These are phyloP conservation scores for Fomitiporia mediterranea DNA, from an alignment of 1,284 basidiomycete genomes.

Conservation along the genomic window DNA sequence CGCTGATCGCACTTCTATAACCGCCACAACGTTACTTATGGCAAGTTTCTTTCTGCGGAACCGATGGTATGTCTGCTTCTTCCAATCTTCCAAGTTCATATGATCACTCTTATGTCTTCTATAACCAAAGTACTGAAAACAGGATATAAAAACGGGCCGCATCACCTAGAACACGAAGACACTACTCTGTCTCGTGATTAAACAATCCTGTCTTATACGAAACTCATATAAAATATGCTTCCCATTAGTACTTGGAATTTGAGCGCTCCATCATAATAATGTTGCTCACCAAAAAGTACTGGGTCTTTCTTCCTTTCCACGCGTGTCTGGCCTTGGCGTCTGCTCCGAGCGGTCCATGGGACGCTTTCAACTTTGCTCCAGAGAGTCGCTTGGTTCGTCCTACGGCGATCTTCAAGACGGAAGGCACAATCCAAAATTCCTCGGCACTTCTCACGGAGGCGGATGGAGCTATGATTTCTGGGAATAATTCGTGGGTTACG, in stretches of 20 bases:
- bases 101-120: background rate
- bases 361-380: constrained; percentile 42
- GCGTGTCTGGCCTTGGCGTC: background rate
- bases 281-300: background rate
- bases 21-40: background rate
- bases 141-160: background rate
- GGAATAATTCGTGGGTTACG: constrained; percentile 36
- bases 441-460: constrained; percentile 28
- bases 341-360: constrained; percentile 43
- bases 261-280: background rate
- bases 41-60: background rate
- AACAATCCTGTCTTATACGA: background rate
- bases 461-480: constrained; percentile 31
- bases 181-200: background rate
- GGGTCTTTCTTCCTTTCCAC: background rate
- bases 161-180: background rate
- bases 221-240: background rate
- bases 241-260: too few relatives aligned
- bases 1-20: background rate
- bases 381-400: constrained; percentile 38
- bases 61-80: background rate
- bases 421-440: constrained; percentile 31
- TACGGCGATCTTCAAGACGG: constrained; percentile 30
- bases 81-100: background rate
- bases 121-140: background rate